Percentiles rank a stretch among this genome's conserved stretches.
Conservation (phyloP, 139 green algal genomes). For the Chlorella sp. region DNA sequence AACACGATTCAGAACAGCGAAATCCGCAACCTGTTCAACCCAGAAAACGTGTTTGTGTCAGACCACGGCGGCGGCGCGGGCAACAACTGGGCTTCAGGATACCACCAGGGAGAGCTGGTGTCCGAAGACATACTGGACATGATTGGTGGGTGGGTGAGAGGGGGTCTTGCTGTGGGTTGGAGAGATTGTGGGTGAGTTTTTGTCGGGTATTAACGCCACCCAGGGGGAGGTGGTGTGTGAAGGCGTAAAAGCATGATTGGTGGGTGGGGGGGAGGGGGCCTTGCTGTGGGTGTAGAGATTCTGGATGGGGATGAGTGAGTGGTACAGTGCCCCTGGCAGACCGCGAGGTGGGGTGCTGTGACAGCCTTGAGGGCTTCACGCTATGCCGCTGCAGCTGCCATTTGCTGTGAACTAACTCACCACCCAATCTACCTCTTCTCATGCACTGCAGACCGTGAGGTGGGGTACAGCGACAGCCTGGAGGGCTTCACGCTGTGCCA, state of each 20-base stretch:
- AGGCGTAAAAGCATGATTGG: neutral
- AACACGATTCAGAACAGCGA: slow-evolving; percentile 96
- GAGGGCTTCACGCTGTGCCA: slow-evolving; percentile 98
- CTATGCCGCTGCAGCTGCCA: neutral
- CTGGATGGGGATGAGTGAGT: neutral
- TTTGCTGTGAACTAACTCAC: neutral
- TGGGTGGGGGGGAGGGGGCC: neutral
- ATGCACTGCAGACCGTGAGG: slow-evolving; percentile 89
- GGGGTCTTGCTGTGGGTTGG: neutral
- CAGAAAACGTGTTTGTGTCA: slow-evolving; percentile 97
- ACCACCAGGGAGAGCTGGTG: slow-evolving; percentile 88
- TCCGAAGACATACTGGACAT: slow-evolving; percentile 98
- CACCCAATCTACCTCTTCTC: neutral
- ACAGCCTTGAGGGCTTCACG: neutral
- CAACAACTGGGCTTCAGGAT: slow-evolving; percentile 99
- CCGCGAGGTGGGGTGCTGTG: neutral
- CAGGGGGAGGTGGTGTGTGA: neutral
- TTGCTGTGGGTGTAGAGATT: too few species aligned
- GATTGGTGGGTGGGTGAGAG: slow-evolving; percentile 89
- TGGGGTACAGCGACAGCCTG: slow-evolving; percentile 96
- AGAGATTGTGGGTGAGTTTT: too few species aligned
- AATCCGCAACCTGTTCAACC: slow-evolving; percentile 97
- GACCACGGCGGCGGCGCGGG: slow-evolving; percentile 96
- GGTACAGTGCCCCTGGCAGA: neutral
- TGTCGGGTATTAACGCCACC: too few species aligned